Evolutionary conservation across 2,329 filamentous ascomycete species (phyloP), one percentile per base, ranked within the genome.

Genomic region (Juglanconis oblonga): DNA sequence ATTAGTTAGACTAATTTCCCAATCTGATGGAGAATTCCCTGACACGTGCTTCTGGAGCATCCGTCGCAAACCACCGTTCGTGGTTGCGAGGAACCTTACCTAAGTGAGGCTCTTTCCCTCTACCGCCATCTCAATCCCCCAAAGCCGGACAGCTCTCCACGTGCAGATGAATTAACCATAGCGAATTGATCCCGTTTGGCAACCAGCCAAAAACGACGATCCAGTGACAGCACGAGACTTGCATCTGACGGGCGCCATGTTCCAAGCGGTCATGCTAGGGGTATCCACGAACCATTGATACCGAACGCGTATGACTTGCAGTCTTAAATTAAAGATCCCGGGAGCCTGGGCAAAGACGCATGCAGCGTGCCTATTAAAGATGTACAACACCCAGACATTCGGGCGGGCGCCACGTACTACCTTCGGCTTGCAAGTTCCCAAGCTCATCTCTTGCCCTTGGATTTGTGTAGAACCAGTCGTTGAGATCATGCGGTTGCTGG

Each of bases 181-280:
- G 24, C 2, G 2, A 24, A 24, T 24, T 24, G 2, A 24, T 24
- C 24, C 24, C 24, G 24, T 24, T 24, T 24, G 24, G 24, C 24
- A 29, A 36, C 33, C 49, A 50, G 5, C 65, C 32, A 50, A 29
- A 76, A 45, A 67, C 72, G 8, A 73, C 75, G 66, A 70, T 69
- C 66, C 76, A 74, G 66, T 69, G 72, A 57, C 52, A 61, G 14
- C 9, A n/a, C 4, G 50, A 52, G 55, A 47, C 52, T 36, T 56
- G n/a, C 35, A 36, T 56, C 2, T 61, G 50, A 58, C 55, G 36
- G 55, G 44, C 55, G 55, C 59, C 50, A 58, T 32, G 55, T 54
- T 42, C 50, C 45, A 58, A 42, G 48, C 29, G 11, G 7, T 13
- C 10, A 5, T 13, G 17, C 24, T 24, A 5, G 17, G 5, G 13